These are phyloP conservation scores for Fusarium neocosmosporiellum DNA, from an alignment of 2,329 filamentous ascomycete species.

Conservation along the genomic window DNA sequence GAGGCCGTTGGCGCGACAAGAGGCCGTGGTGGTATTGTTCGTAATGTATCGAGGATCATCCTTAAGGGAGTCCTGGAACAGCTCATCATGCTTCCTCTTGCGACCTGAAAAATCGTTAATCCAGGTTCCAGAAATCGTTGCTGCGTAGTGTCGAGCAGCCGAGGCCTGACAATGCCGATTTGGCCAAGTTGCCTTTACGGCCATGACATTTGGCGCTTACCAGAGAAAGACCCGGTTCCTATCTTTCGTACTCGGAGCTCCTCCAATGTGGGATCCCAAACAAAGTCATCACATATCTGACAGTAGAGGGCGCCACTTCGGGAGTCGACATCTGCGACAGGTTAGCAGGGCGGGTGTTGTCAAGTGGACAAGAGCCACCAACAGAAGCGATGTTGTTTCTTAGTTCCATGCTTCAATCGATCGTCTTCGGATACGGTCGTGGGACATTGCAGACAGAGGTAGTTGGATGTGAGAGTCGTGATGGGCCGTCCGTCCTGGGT, in stretches of 20 bases:
- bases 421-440: slow-evolving; percentile 75
- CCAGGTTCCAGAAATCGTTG: background rate
- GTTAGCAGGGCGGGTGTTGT: slow-evolving; percentile 39
- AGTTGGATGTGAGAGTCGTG: slow-evolving; percentile 74
- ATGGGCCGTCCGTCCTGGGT: slow-evolving; percentile 65
- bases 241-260: slow-evolving; percentile 78
- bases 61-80: slow-evolving; percentile 71
- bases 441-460: slow-evolving; percentile 79
- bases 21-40: slow-evolving; percentile 80
- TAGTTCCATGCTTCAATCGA: slow-evolving; percentile 72
- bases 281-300: slow-evolving; percentile 83
- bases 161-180: background rate
- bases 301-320: slow-evolving; percentile 80
- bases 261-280: slow-evolving; percentile 85
- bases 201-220: slow-evolving; percentile 54
- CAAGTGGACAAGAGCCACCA: slow-evolving; percentile 43
- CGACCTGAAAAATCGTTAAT: slow-evolving; percentile 58
- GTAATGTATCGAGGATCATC: slow-evolving; percentile 83
- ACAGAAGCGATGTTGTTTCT: slow-evolving; percentile 82
- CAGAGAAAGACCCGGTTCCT: slow-evolving; percentile 72
- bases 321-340: slow-evolving; percentile 76
- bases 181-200: background rate
- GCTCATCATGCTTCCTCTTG: slow-evolving; percentile 81
- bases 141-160: background rate
- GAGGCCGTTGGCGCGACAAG: slow-evolving; percentile 87